These are phyloP conservation scores for Pinus tabuliformis DNA, from an alignment of 75 land plant genomes.

Conservation along the genomic window DNA sequence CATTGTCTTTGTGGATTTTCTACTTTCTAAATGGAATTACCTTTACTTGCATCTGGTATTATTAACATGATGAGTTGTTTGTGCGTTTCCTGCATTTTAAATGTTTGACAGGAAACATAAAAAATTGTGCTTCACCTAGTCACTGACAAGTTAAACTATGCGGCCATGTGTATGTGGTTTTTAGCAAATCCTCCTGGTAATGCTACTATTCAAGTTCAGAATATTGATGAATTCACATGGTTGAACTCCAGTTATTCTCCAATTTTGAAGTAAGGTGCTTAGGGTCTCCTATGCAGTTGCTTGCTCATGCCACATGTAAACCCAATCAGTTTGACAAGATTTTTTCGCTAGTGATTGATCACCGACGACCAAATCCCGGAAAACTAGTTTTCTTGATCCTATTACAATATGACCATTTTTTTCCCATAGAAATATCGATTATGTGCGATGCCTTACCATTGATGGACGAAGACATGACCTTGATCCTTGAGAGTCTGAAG, in stretches of 20 bases:
- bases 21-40: too few species aligned
- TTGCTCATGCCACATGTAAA: too few species aligned
- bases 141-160: slow-evolving; percentile 71
- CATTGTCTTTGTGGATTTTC: background rate
- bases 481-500: background rate
- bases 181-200: slow-evolving; percentile 58
- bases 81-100: background rate
- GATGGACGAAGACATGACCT: background rate
- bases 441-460: background rate
- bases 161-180: slow-evolving; percentile 87
- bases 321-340: too few species aligned
- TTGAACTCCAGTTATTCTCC: slow-evolving; percentile 70
- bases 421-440: too few species aligned
- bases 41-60: too few species aligned
- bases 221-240: slow-evolving; percentile 68
- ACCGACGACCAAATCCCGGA: too few species aligned
- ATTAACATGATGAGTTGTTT: too few species aligned
- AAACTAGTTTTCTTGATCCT: too few species aligned
- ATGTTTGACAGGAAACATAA: slow-evolving; percentile 42
- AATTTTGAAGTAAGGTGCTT: slow-evolving; percentile 38
- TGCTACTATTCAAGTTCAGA: slow-evolving; percentile 69
- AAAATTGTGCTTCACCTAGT: slow-evolving; percentile 75
- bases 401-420: too few species aligned
- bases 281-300: too few species aligned
- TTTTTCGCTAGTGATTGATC: too few species aligned